These are phyloP conservation scores for Suillus paluster DNA, from an alignment of 768 basidiomycete species.

Conservation along the genomic window DNA sequence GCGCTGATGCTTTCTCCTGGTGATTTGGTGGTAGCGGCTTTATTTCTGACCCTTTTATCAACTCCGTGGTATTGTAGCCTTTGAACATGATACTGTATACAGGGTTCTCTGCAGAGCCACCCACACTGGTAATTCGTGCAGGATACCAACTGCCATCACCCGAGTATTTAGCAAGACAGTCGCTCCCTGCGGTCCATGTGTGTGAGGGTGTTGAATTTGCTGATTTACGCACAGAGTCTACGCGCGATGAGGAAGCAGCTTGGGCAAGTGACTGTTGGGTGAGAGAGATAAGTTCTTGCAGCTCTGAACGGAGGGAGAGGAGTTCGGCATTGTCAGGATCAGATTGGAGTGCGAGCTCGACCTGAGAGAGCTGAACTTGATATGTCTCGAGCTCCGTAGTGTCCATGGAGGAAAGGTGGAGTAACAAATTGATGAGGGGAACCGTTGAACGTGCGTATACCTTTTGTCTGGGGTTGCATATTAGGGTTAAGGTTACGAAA, in stretches of 20 bases:
- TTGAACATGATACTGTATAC: constrained; percentile 92
- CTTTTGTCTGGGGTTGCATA: neutral
- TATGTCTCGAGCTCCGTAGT: constrained; percentile 86
- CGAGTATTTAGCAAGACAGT: constrained; percentile 86
- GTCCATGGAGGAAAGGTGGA: constrained; percentile 38
- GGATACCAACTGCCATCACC: constrained; percentile 87
- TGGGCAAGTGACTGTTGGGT: constrained; percentile 74
- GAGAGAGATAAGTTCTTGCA: constrained; percentile 83
- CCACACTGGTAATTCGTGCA: constrained; percentile 83
- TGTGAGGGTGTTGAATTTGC: constrained; percentile 52
- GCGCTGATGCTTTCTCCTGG: constrained; percentile 43
- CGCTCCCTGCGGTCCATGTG: constrained; percentile 81
- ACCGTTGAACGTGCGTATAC: neutral
- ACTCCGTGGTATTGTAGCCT: constrained; percentile 90
- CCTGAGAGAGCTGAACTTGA: constrained; percentile 88
- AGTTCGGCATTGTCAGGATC: constrained; percentile 81
- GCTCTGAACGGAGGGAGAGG: constrained; percentile 71
- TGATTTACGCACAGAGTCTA: constrained; percentile 60
- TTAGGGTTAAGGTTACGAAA: constrained; percentile 7
- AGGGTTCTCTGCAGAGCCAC: constrained; percentile 79
- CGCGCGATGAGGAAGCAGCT: constrained; percentile 62
- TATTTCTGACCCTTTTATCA: constrained; percentile 72
- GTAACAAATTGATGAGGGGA: neutral
- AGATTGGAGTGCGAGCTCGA: constrained; percentile 74
- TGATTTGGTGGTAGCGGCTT: constrained; percentile 70